These are phyloP conservation scores for Arachnomyces sp. DNA, from an alignment of 2,329 filamentous ascomycete species.

Conservation along the genomic window DNA sequence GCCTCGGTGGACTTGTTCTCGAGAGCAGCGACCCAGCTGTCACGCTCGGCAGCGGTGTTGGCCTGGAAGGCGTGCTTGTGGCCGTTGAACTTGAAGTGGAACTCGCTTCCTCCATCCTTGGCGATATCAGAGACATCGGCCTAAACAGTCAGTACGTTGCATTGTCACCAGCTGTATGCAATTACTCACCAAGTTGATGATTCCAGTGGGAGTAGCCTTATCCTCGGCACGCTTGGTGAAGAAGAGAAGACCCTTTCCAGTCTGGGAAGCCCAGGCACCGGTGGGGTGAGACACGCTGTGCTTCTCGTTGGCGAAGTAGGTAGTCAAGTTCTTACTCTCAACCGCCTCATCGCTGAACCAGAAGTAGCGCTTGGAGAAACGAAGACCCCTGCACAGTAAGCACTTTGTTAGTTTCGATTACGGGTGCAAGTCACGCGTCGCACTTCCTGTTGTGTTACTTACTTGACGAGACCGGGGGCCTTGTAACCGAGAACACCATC, in stretches of 20 bases:
- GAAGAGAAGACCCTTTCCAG: slow-evolving; percentile 91
- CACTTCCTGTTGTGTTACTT: slow-evolving; percentile 35
- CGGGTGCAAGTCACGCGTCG: neutral
- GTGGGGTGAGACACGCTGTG: slow-evolving; percentile 66
- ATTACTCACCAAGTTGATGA: slow-evolving; percentile 70
- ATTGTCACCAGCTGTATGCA: too few relatives aligned
- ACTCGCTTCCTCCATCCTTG: slow-evolving; percentile 69
- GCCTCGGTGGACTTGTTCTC: slow-evolving; percentile 78
- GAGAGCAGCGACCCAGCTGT: slow-evolving; percentile 82
- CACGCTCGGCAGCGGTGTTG: slow-evolving; percentile 62
- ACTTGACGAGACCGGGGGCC: slow-evolving; percentile 84
- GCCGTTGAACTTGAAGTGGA: slow-evolving; percentile 73
- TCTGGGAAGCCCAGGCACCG: slow-evolving; percentile 83
- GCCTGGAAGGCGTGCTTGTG: slow-evolving; percentile 96
- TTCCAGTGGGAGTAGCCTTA: slow-evolving; percentile 70
- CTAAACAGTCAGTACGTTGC: too few relatives aligned
- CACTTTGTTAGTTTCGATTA: slow-evolving; percentile 11
- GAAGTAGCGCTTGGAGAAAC: slow-evolving; percentile 90
- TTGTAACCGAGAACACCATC: slow-evolving; percentile 87
- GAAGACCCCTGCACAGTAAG: slow-evolving; percentile 59
- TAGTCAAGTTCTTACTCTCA: slow-evolving; percentile 62
- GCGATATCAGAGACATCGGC: slow-evolving; percentile 62
- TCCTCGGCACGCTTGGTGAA: slow-evolving; percentile 75
- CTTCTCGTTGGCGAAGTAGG: slow-evolving; percentile 87
- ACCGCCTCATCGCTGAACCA: slow-evolving; percentile 70